Evolutionary conservation across 306 rosid species (phyloP).

Genomic region (Quercus gilva): DNA sequence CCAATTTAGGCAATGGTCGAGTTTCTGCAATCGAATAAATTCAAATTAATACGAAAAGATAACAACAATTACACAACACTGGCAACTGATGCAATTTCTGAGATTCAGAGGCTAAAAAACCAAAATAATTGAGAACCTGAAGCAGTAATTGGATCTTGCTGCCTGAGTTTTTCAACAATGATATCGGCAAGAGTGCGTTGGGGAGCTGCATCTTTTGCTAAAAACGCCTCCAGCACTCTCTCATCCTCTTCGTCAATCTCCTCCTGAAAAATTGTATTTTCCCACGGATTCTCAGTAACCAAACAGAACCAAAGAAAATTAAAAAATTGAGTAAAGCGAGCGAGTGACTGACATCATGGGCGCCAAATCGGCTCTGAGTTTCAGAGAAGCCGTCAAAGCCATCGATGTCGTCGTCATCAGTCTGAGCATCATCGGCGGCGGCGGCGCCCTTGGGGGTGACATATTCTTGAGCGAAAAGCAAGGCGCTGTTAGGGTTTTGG

Average conservation of each 20-base stretch:
- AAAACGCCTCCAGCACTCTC: conserved; percentile 57
- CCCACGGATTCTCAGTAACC: not conserved
- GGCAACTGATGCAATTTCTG: not conserved
- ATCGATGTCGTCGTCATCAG: conserved; percentile 44
- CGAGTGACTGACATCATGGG: conserved; percentile 38
- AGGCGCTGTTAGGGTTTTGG: conserved; percentile 23
- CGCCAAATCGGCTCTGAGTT: conserved; percentile 43
- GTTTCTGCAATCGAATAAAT: conserved; percentile 44
- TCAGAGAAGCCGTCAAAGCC: conserved; percentile 62
- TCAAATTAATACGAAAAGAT: conserved; percentile 5
- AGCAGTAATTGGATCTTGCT: conserved; percentile 47
- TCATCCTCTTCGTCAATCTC: conserved; percentile 75
- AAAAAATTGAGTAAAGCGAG: not conserved
- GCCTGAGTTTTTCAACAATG: conserved; percentile 67
- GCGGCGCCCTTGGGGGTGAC: conserved; percentile 10
- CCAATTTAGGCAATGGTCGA: conserved; percentile 70
- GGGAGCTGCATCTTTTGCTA: conserved; percentile 37
- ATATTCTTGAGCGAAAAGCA: conserved; percentile 14
- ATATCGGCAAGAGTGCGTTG: conserved; percentile 66
- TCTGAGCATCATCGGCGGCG: conserved; percentile 12
- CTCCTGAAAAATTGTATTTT: conserved; percentile 26
- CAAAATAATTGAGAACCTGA: conserved; percentile 41
- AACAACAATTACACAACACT: not conserved
- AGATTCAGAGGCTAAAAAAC: not conserved
- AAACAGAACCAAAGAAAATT: not conserved